Conservation (phyloP, 768 basidiomycete species). For the Hortiboletus flavorubellus region DNA sequence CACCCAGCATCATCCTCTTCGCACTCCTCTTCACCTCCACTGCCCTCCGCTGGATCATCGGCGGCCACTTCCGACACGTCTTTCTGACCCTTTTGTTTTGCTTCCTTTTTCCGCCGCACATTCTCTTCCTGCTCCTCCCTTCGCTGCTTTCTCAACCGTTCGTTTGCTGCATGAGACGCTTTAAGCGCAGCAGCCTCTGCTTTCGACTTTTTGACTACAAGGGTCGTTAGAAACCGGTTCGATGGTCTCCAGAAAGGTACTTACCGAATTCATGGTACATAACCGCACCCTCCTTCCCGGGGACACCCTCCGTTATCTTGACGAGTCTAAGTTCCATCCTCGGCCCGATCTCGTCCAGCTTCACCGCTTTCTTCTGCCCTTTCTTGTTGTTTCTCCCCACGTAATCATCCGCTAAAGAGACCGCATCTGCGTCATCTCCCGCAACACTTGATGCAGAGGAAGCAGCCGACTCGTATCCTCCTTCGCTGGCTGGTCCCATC, state of each 20-base stretch:
- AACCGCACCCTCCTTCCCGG: conserved; percentile 89
- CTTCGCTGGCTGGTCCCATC: conserved; percentile 49
- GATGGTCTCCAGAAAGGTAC: conserved; percentile 26
- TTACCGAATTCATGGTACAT: conserved; percentile 93
- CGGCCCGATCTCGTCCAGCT: conserved; percentile 92
- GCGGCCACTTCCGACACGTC: conserved; percentile 30
- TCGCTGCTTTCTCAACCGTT: conserved; percentile 70
- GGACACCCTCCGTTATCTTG: conserved; percentile 92
- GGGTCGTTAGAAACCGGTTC: conserved; percentile 5
- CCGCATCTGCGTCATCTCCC: conserved; percentile 78
- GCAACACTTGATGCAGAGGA: conserved; percentile 78
- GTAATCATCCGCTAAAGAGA: conserved; percentile 89
- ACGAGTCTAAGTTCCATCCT: conserved; percentile 90
- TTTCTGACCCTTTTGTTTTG: conserved; percentile 26
- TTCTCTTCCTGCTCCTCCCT: conserved; percentile 91
- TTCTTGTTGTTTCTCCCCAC: conserved; percentile 93
- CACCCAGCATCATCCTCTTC: conserved; percentile 39
- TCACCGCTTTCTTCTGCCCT: conserved; percentile 86
- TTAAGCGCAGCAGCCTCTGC: conserved; percentile 65
- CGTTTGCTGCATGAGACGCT: conserved; percentile 73
- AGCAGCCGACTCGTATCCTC: conserved; percentile 76
- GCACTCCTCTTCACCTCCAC: conserved; percentile 38
- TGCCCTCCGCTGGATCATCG: conserved; percentile 41
- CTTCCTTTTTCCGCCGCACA: conserved; percentile 75
- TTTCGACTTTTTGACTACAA: conserved; percentile 84